phyloP scores from a whole-genome alignment of 768 basidiomycete species.

The Boletus subparvulus region DNA sequence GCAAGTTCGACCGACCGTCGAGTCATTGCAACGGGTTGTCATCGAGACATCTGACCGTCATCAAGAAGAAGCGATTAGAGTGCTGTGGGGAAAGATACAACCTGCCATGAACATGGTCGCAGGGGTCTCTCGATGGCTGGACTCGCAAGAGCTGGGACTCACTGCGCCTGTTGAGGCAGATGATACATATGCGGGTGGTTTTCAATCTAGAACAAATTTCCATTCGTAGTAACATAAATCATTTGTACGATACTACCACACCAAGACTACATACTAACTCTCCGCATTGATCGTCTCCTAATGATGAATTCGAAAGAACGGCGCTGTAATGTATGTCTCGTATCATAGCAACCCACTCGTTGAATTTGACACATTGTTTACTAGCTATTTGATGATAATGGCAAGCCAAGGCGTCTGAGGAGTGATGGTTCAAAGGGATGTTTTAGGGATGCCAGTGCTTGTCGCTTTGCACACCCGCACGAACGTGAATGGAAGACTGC shows the following conservation, averaged over 20 bases:
- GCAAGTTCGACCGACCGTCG: conserved; percentile 22
- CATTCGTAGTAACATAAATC: conserved; percentile 10
- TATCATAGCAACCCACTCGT: neutral
- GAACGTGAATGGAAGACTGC: conserved; percentile 36
- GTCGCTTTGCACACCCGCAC: conserved; percentile 33
- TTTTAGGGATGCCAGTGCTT: conserved; percentile 17
- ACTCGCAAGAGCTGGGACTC: conserved; percentile 26
- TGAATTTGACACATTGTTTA: conserved; percentile 5
- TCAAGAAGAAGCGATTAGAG: conserved; percentile 22
- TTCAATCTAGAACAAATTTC: conserved; percentile 3
- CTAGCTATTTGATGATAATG: conserved; percentile 32
- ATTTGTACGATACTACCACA: conserved; percentile 20
- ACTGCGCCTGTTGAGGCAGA: conserved; percentile 19
- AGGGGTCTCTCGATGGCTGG: conserved; percentile 30
- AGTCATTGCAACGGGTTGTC: conserved; percentile 9
- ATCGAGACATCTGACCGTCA: conserved; percentile 17
- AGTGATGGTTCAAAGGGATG: conserved; percentile 23
- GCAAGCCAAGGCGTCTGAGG: conserved; percentile 22
- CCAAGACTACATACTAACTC: neutral
- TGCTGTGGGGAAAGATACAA: conserved; percentile 28
- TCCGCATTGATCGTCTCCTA: neutral
- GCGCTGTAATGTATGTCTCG: conserved; percentile 32
- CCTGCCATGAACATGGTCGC: conserved; percentile 34
- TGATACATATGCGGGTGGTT: neutral
- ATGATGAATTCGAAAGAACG: conserved; percentile 18